Conservation (phyloP, 352 stramenopile genomes). For the Phytophthora pseudosyringae region DNA sequence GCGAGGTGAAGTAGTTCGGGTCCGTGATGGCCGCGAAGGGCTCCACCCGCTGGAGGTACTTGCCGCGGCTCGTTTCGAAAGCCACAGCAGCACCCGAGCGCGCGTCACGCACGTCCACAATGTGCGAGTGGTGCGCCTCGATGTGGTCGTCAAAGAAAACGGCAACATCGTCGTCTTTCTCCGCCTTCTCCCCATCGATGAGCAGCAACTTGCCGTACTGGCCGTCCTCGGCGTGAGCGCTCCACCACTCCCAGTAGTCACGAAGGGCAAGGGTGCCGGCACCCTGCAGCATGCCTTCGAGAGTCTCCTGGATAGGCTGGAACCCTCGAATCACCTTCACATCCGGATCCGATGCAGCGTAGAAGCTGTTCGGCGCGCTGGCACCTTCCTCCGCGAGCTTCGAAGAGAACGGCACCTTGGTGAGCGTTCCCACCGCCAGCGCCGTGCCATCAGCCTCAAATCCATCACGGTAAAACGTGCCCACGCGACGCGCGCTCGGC, state of each 20-base stretch:
- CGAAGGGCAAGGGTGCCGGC: constrained; percentile 66
- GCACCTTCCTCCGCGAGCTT: constrained; percentile 37
- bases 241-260: constrained; percentile 91
- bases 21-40: constrained; percentile 84
- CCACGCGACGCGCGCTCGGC: constrained; percentile 38
- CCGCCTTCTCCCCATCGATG: constrained; percentile 39
- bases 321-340: constrained; percentile 73
- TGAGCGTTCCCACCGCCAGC: constrained; percentile 66
- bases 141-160: constrained; percentile 89
- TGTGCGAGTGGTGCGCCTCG: constrained; percentile 73
- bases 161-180: constrained; percentile 17
- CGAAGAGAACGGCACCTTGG: constrained; percentile 64
- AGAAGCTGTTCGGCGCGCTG: constrained; percentile 47
- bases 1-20: constrained; percentile 70
- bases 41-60: constrained; percentile 78
- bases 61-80: constrained; percentile 59
- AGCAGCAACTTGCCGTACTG: constrained; percentile 85
- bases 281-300: constrained; percentile 39
- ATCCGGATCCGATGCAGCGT: constrained; percentile 20
- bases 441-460: constrained; percentile 61
- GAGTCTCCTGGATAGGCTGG: constrained; percentile 46
- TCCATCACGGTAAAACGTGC: constrained; percentile 80
- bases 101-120: constrained; percentile 79
- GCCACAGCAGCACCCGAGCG: constrained; percentile 50
- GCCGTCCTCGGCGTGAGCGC: constrained; percentile 70